Conservation (phyloP, 805 yeast genomes). For the Yueomyces sinensis region DNA sequence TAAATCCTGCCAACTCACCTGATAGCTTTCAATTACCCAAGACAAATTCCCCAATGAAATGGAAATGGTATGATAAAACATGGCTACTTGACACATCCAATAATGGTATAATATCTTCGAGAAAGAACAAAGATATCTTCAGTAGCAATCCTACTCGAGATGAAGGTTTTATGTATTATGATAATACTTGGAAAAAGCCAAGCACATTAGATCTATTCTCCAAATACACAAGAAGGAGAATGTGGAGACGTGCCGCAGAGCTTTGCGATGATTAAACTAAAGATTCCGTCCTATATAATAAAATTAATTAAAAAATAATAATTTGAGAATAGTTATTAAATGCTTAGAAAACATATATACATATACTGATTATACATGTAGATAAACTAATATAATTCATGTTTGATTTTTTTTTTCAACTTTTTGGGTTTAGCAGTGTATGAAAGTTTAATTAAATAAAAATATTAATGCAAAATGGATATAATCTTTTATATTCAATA, state of each 20-base stretch:
- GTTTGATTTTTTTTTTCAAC: too few relatives aligned
- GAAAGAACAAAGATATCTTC: slow-evolving; percentile 41
- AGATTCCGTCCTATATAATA: too few relatives aligned
- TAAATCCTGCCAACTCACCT: slow-evolving; percentile 71
- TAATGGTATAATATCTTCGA: slow-evolving; percentile 69
- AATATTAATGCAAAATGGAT: not conserved
- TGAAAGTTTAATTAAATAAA: not conserved
- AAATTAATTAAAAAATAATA: too few relatives aligned
- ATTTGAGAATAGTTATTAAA: not conserved
- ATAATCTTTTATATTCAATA: not conserved
- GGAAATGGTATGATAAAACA: slow-evolving; percentile 92
- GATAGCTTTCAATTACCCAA: slow-evolving; percentile 74
- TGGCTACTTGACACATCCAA: slow-evolving; percentile 87
- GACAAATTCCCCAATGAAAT: slow-evolving; percentile 37
- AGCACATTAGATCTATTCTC: slow-evolving; percentile 76
- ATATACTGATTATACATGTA: not conserved
- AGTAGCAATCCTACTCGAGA: slow-evolving; percentile 59
- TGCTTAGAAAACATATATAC: not conserved
- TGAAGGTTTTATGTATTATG: slow-evolving; percentile 82
- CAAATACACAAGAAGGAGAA: slow-evolving; percentile 83
- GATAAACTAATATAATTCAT: too few relatives aligned
- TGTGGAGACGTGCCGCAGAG: slow-evolving; percentile 97
- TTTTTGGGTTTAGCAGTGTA: too few relatives aligned
- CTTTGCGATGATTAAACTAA: too few relatives aligned
- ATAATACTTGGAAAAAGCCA: slow-evolving; percentile 90